These are phyloP conservation scores for Smallanthus sonchifolius DNA, from an alignment of 129 eudicot species.

Conservation along the genomic window DNA sequence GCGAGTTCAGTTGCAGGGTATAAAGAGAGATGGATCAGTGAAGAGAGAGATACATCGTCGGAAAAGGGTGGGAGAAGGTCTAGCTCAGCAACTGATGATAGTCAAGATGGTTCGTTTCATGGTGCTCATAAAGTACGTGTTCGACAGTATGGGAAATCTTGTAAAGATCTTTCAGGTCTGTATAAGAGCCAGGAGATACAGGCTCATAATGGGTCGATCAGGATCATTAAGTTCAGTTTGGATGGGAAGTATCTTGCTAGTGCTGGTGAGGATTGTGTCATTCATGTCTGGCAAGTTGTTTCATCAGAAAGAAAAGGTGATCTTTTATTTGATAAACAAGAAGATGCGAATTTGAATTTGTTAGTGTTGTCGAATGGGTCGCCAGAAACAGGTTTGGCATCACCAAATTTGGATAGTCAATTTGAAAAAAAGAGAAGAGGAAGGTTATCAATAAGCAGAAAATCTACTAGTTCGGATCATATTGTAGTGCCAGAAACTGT, in stretches of 20 bases:
- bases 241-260: conserved; percentile 94
- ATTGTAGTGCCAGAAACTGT: conserved; percentile 75
- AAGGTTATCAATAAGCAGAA: conserved; percentile 77
- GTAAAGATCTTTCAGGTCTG: conserved; percentile 73
- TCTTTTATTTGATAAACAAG: conserved; percentile 68
- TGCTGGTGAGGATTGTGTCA: conserved; percentile 93
- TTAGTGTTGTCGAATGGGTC: conserved; percentile 57
- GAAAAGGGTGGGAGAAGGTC: conserved; percentile 91
- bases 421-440: conserved; percentile 83
- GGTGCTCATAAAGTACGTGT: conserved; percentile 86
- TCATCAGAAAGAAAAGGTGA: conserved; percentile 83
- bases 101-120: conserved; percentile 79
- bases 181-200: conserved; percentile 85
- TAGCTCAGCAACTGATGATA: conserved; percentile 97
- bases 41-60: conserved; percentile 88
- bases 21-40: conserved; percentile 72
- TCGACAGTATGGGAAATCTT: conserved; percentile 84
- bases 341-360: conserved; percentile 75
- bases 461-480: conserved; percentile 77
- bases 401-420: conserved; percentile 54
- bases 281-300: conserved; percentile 85
- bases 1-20: conserved; percentile 69
- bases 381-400: conserved; percentile 54
- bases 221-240: conserved; percentile 83
- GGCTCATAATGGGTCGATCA: conserved; percentile 88